Percentiles rank a stretch among this genome's conserved stretches.
Evolutionary conservation across 805 yeast species (phyloP).

Genomic region (Myxozyma sirexii): DNA sequence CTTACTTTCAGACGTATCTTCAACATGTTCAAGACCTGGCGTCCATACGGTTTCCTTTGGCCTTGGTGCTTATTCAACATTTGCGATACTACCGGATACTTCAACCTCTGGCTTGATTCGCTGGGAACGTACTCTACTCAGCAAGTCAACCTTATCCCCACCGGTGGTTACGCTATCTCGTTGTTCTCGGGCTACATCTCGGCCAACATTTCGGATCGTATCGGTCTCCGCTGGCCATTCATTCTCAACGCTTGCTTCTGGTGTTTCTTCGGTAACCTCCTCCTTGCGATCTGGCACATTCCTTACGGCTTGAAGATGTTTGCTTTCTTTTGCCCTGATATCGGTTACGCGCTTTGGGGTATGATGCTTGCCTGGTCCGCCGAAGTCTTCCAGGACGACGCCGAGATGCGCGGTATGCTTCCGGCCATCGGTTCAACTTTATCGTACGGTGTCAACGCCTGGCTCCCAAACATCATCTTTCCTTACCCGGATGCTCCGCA

Average conservation of each 20-base stretch:
- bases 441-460: constrained; percentile 43
- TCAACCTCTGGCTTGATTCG: constrained; percentile 42
- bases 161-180: constrained; percentile 43
- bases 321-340: constrained; percentile 31
- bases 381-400: constrained; percentile 39
- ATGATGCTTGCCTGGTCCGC: constrained; percentile 39
- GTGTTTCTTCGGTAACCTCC: constrained; percentile 38
- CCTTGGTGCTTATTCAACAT: constrained; percentile 29
- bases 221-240: constrained; percentile 40
- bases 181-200: constrained; percentile 39
- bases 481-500: constrained; percentile 44
- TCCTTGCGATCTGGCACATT: constrained; percentile 50
- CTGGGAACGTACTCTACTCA: constrained; percentile 36
- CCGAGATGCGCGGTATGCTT: constrained; percentile 38
- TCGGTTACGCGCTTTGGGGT: constrained; percentile 31
- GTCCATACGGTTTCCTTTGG: constrained; percentile 28
- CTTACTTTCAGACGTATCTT: constrained; percentile 20
- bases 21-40: constrained; percentile 24
- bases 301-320: constrained; percentile 44
- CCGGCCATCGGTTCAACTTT: constrained; percentile 43
- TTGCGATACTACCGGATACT: constrained; percentile 35
- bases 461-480: constrained; percentile 44
- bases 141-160: constrained; percentile 43
- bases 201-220: constrained; percentile 41
- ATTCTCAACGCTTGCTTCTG: constrained; percentile 31